Conservation (phyloP, 1,139 yeast species). For the Magnusiomyces clavatus region DNA sequence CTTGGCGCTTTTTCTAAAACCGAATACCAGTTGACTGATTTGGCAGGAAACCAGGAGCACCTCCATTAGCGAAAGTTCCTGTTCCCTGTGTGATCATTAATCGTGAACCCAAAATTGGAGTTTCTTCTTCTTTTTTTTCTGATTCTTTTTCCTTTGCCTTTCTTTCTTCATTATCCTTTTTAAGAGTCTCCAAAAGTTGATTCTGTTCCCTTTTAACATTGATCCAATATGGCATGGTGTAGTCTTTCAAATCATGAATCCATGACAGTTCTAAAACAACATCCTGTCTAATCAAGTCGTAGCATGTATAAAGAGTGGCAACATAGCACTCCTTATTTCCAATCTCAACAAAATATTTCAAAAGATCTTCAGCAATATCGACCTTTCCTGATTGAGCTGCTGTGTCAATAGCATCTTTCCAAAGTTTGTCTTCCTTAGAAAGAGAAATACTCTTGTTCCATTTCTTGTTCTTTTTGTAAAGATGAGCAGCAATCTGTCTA, state of each 20-base stretch:
- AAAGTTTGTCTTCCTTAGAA: constrained; percentile 83
- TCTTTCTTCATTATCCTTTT: constrained; percentile 63
- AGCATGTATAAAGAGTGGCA: constrained; percentile 81
- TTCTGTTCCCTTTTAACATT: constrained; percentile 71
- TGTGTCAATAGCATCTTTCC: constrained; percentile 92
- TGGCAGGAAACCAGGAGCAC: constrained; percentile 1
- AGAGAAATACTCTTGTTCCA: constrained; percentile 84
- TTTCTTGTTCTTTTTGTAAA: constrained; percentile 90
- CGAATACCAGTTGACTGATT: constrained; percentile 4
- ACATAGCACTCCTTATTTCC: constrained; percentile 95
- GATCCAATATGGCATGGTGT: constrained; percentile 87
- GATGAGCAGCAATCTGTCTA: constrained; percentile 91
- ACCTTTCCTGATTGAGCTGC: constrained; percentile 75
- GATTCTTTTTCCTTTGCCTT: constrained; percentile 52
- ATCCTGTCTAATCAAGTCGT: constrained; percentile 71
- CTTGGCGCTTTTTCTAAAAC: neutral
- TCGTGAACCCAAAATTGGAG: constrained; percentile 32
- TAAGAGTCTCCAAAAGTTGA: constrained; percentile 54
- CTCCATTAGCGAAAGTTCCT: constrained; percentile 6
- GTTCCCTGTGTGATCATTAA: constrained; percentile 31
- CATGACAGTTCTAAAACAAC: constrained; percentile 84
- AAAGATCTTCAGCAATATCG: constrained; percentile 80
- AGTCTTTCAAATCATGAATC: constrained; percentile 75
- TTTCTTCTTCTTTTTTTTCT: constrained; percentile 40
- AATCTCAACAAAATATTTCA: constrained; percentile 90